These are phyloP conservation scores for Nemania sp. DNA, from an alignment of 2,329 filamentous ascomycete genomes.

Conservation along the genomic window DNA sequence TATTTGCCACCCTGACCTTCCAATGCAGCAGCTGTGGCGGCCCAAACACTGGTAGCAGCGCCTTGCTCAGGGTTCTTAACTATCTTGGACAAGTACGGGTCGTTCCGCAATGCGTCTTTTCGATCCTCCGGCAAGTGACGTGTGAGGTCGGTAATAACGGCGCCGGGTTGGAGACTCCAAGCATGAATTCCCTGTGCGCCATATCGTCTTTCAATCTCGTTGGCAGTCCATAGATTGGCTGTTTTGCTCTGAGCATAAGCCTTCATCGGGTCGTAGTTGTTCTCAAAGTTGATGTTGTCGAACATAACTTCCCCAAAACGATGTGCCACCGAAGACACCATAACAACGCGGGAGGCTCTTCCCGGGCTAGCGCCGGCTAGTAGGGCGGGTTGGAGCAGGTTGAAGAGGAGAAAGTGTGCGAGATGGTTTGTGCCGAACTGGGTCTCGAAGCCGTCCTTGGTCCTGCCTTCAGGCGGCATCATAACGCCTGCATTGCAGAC, in stretches of 20 bases:
- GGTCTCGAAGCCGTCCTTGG: constrained; percentile 39
- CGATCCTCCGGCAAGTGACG: neutral
- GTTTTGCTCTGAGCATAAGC: constrained; percentile 56
- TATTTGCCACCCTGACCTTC: neutral
- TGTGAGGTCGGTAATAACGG: constrained; percentile 1
- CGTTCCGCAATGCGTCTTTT: neutral
- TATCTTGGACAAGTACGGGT: neutral
- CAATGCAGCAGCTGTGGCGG: constrained; percentile 40
- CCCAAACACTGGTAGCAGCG: constrained; percentile 56
- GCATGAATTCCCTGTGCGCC: constrained; percentile 55
- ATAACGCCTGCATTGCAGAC: constrained; percentile 42
- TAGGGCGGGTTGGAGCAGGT: constrained; percentile 9
- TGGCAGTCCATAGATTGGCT: constrained; percentile 60
- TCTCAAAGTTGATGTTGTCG: neutral
- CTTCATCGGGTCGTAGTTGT: neutral
- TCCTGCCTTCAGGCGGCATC: constrained; percentile 28
- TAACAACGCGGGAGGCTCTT: constrained; percentile 8
- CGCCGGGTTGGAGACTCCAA: constrained; percentile 39
- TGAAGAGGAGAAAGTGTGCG: constrained; percentile 22
- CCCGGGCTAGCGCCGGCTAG: neutral
- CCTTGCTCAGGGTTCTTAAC: constrained; percentile 53
- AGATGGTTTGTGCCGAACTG: constrained; percentile 41
- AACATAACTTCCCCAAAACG: neutral
- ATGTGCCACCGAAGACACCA: constrained; percentile 4
- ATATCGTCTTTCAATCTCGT: constrained; percentile 60